These are phyloP conservation scores for Udeniomyces megalosporus DNA, from an alignment of 768 basidiomycete species.

Conservation along the genomic window DNA sequence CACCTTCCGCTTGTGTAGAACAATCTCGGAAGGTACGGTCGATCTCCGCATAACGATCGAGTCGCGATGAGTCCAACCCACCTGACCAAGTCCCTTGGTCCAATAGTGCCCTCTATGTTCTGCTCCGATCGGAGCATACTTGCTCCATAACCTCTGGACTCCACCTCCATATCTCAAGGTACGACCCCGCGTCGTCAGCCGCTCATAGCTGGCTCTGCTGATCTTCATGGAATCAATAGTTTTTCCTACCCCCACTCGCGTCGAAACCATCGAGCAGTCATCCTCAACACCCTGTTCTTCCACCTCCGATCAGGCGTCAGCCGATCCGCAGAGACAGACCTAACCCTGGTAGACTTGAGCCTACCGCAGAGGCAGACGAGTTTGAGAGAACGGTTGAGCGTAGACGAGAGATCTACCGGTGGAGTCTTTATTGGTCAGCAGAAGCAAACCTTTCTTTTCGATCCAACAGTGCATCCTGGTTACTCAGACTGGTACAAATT, in stretches of 20 bases:
- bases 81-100: neutral
- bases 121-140: constrained; percentile 37
- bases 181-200: neutral
- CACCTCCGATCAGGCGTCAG: constrained; percentile 15
- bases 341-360: constrained; percentile 32
- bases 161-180: constrained; percentile 13
- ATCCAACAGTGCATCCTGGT: too few relatives aligned
- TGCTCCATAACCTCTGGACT: constrained; percentile 44
- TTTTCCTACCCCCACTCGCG: constrained; percentile 11
- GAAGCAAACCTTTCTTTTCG: too few relatives aligned
- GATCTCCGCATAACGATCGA: neutral
- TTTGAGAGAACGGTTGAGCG: constrained; percentile 57
- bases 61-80: too few relatives aligned
- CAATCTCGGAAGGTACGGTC: constrained; percentile 20
- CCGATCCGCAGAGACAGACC: constrained; percentile 27
- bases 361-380: constrained; percentile 39
- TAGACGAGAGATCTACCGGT: constrained; percentile 63
- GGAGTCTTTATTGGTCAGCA: constrained; percentile 34
- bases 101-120: constrained; percentile 21
- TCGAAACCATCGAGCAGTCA: constrained; percentile 28
- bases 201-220: too few relatives aligned
- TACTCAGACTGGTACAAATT: too few relatives aligned
- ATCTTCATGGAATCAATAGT: constrained; percentile 34
- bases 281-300: constrained; percentile 18
- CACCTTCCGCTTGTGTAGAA: too few relatives aligned